phyloP scores from a whole-genome alignment of 2,329 filamentous ascomycete genomes.

The Neocatenulostroma microsporum region DNA sequence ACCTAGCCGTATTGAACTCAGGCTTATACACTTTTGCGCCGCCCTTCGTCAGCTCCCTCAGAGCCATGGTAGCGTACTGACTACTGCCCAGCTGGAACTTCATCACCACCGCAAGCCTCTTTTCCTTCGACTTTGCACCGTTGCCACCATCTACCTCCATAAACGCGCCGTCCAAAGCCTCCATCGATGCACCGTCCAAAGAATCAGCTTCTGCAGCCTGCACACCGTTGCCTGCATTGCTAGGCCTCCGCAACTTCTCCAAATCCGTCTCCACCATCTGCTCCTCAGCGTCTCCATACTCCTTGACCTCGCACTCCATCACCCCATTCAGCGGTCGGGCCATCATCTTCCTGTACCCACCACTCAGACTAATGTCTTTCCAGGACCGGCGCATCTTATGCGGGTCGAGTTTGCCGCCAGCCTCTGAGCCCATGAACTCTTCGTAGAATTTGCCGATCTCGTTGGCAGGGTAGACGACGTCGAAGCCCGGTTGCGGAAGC shows the following conservation, averaged over 20 bases:
- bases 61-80: constrained; percentile 76
- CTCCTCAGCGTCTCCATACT: constrained; percentile 63
- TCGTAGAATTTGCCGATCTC: constrained; percentile 75
- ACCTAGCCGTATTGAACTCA: constrained; percentile 41
- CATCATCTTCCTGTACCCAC: constrained; percentile 79
- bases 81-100: constrained; percentile 70
- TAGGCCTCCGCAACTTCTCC: constrained; percentile 52
- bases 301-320: constrained; percentile 60
- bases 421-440: constrained; percentile 72
- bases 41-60: constrained; percentile 67
- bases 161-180: background rate
- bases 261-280: constrained; percentile 87
- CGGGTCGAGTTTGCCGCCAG: constrained; percentile 73
- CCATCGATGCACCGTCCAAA: constrained; percentile 9
- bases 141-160: constrained; percentile 7
- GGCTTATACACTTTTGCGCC: constrained; percentile 57
- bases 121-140: constrained; percentile 11
- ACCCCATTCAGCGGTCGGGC: constrained; percentile 54
- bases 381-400: constrained; percentile 78
- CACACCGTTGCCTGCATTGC: constrained; percentile 6
- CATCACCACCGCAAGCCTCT: constrained; percentile 60
- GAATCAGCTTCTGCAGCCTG: constrained; percentile 17
- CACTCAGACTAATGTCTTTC: constrained; percentile 80
- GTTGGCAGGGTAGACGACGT: constrained; percentile 79
- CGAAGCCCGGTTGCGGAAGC: constrained; percentile 84